Conservation (phyloP, 2,329 filamentous ascomycete genomes). For the Aspergillus piperis region DNA sequence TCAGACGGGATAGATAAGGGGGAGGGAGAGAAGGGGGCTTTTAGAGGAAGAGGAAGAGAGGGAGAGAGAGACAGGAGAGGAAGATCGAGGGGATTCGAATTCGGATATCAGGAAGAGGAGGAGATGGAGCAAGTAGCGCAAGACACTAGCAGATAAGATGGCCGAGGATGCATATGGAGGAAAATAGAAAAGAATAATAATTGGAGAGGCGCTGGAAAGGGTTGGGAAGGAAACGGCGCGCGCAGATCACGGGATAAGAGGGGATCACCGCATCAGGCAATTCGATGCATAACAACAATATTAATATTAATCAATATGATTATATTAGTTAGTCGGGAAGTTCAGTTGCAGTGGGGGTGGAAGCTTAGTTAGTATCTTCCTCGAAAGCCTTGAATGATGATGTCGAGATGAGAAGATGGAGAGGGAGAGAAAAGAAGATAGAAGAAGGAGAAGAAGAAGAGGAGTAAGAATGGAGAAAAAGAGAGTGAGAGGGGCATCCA, state of each 20-base stretch:
- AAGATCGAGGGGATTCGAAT: background rate
- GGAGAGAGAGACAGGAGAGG: background rate
- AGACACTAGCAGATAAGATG: slow-evolving; percentile 4
- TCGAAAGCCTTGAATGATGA: too few relatives aligned
- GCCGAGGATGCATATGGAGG: background rate
- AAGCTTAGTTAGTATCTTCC: too few relatives aligned
- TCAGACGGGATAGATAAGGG: background rate
- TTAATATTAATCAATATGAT: background rate
- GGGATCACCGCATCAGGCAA: background rate
- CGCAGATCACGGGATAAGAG: slow-evolving; percentile 1
- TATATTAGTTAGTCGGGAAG: background rate
- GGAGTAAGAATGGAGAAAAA: background rate
- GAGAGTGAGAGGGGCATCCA: background rate
- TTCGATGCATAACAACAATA: background rate
- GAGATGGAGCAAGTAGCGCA: background rate
- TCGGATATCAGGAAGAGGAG: slow-evolving; percentile 10
- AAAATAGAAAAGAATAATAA: background rate
- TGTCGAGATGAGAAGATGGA: too few relatives aligned
- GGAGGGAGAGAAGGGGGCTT: background rate
- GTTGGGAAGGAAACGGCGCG: background rate
- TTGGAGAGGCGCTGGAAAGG: background rate
- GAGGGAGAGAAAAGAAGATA: too few relatives aligned
- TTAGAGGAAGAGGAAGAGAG: too few relatives aligned
- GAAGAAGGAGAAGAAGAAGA: background rate
- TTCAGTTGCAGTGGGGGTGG: too few relatives aligned